Conservation (phyloP, 1,139 yeast species). For the Suhomyces terraborum region DNA sequence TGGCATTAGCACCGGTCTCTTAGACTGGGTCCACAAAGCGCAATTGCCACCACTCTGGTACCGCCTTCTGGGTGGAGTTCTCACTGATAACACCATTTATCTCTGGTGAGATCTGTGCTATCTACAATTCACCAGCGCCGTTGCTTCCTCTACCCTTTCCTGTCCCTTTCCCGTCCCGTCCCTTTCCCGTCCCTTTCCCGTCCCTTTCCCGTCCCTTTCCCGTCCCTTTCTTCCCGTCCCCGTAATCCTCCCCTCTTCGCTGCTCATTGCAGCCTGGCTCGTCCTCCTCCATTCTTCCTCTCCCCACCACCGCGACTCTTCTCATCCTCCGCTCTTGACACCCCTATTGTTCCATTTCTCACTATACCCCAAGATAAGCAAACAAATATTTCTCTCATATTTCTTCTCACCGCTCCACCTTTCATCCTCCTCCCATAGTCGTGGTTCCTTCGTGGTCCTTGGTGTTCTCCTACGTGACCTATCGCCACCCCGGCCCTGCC, state of each 20-base stretch:
- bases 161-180: too few species aligned
- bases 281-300: not conserved
- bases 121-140: too few species aligned
- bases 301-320: slow-evolving; percentile 1
- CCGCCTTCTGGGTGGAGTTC: too few species aligned
- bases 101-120: too few species aligned
- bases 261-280: not conserved
- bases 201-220: not conserved
- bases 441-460: not conserved
- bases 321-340: slow-evolving; percentile 2
- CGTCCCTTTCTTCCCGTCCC: not conserved
- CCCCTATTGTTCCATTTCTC: slow-evolving; percentile 7
- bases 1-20: too few species aligned
- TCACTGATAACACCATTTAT: too few species aligned
- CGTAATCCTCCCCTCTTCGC: not conserved
- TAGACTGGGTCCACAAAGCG: too few species aligned
- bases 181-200: too few species aligned
- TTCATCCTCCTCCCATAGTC: too few species aligned
- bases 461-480: too few species aligned
- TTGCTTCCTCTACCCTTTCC: too few species aligned
- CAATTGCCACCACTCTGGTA: too few species aligned
- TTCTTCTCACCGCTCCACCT: not conserved
- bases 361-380: not conserved
- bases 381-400: not conserved
- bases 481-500: not conserved